Evolutionary conservation across 805 yeast genomes (phyloP), one percentile per base, ranked within the genome.

Genomic region (Sugiyamaella floridensis): DNA sequence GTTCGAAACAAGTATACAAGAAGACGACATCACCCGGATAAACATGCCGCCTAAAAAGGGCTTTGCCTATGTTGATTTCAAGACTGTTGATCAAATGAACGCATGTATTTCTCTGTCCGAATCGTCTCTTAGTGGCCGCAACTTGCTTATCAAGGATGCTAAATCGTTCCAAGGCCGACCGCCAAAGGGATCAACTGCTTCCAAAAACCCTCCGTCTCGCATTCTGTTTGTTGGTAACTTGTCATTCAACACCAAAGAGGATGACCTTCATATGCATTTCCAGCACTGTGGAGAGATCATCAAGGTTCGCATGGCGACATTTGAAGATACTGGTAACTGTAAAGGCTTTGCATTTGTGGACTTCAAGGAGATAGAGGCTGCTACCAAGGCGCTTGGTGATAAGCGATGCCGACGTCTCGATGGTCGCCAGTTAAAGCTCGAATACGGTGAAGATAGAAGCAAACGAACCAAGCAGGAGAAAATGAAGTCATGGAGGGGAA

Each of bases 321-420:
- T 92, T 70, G 89, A 93, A 70, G 99, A 92, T 66, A 74, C 86
- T 48, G 98, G 97, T 1, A 92, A 90, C 66, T 92, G 98, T 74
- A 93, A 93, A 69, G 98, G 98, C 1, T 92, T 92, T 73, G 89
- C 96, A 1, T 92, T 93, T 64, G 73, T 92, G 37, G 98, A 92
- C 68, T 92, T 90, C 71, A 79, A 74, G 57, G 83, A 82, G 58
- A 87, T 85, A 57, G 81, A 79, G 40, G 90, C 93, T 8, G 90
- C 97, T 29, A 86, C 93, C 0, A 75, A 75, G 40, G 98, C 97
- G 0, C 73, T 93, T 56, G 81, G 78, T 59, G 92, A 88, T 58
- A 83, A 81, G 67, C 62, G 77, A 34, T 81, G 86, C 60, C 78
- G 79, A 62, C 79, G 75, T 57, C 71, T 89, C 54, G 79, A 87